These are phyloP conservation scores for Suillus fuscotomentosus DNA, from an alignment of 768 basidiomycete species.

Conservation along the genomic window DNA sequence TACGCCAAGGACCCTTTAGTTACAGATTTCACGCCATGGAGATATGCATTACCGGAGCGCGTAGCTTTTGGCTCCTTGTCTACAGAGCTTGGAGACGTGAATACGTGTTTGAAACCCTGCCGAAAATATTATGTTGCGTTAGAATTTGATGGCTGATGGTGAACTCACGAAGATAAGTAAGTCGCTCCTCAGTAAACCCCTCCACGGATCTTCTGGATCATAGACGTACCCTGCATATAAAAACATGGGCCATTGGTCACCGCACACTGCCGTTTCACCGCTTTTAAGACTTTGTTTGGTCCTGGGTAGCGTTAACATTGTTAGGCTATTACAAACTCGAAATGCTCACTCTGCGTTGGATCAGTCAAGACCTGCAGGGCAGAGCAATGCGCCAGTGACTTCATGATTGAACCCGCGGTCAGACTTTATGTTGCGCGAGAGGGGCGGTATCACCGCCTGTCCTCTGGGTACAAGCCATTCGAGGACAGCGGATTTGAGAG, in stretches of 20 bases:
- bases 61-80: too few relatives aligned
- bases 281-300: not conserved
- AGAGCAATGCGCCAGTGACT: not conserved
- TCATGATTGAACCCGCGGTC: too few relatives aligned
- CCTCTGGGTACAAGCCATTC: too few relatives aligned
- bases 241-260: not conserved
- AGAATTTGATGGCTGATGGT: not conserved
- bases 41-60: too few relatives aligned
- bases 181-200: not conserved
- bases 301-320: not conserved
- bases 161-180: not conserved
- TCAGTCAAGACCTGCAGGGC: not conserved
- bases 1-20: too few relatives aligned
- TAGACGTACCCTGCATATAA: not conserved
- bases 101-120: not conserved
- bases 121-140: too few relatives aligned
- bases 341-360: not conserved
- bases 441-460: too few relatives aligned
- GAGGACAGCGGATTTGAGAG: not conserved
- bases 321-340: not conserved
- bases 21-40: too few relatives aligned
- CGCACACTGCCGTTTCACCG: not conserved
- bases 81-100: too few relatives aligned
- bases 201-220: not conserved
- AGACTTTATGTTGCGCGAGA: too few relatives aligned